Evolutionary conservation across 495 filamentous ascomycete genomes (phyloP), one percentile per base, ranked within the genome.

Genomic region (Penicillium silybi): DNA sequence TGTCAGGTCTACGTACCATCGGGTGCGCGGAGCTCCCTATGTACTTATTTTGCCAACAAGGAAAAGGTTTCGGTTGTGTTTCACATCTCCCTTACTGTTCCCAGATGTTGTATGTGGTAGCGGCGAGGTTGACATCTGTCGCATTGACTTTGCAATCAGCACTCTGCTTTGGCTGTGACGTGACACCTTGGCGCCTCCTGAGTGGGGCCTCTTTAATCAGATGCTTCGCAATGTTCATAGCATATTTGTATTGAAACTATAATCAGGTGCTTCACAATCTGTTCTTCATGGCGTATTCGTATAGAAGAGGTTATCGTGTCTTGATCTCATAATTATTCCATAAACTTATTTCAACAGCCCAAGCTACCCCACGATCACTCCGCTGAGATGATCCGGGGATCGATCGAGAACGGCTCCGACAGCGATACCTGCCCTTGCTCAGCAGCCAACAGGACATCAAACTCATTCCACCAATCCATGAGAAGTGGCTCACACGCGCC

Each of bases 401-500:
- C 56, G 44, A 66, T 47, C 7, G 43, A 56, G 25, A 39, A 20
- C 10, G 43, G 20, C 16, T 59, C 59, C 35, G 48, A 6, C 7
- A 38, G 50, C 43, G 35, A 52, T 19, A 27, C 38, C 39, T 55
- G 56, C 11, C 57, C 57, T 23, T 53, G 52, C 58, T 70, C 68
- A 8, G 56, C 60, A 40, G 67, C 70, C 46, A 73, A 56, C 50
- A 71, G 54, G 27, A 50, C 52, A 54, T 74, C 71, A 50, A 74
- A 74, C 9, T 67, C 66, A 61, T 74, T 74, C 69, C 69, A 74
- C 44, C 26, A 34, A 18, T 57, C 52, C 50, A 42, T 25, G 32
- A 35, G 45, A 26, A 52, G 34, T 42, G 52, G 17, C 29, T 10
- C 29, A 43, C 43, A 43, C 34, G 3, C 34, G 43, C 41, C 63